Conservation (phyloP, 495 filamentous ascomycete species). For the Parachaetomium inaequale region DNA sequence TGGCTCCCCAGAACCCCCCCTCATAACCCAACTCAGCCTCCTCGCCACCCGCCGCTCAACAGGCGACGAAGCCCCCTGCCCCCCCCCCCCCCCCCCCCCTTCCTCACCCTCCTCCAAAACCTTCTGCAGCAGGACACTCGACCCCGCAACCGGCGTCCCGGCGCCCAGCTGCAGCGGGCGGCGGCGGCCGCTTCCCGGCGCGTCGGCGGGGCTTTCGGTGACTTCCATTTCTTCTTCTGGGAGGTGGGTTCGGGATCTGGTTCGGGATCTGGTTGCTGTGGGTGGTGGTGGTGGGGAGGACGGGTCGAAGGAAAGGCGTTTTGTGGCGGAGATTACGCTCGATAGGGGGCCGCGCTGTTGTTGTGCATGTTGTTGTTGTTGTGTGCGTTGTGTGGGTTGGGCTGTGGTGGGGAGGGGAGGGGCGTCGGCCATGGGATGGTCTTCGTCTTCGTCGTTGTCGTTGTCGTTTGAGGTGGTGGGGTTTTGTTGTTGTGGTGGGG, state of each 20-base stretch:
- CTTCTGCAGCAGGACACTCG: conserved; percentile 29
- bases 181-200: conserved; percentile 45
- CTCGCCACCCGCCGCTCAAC: conserved; percentile 35
- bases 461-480: no score
- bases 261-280: neutral
- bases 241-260: neutral
- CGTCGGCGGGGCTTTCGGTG: conserved; percentile 46
- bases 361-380: neutral
- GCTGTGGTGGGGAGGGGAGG: neutral
- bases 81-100: neutral
- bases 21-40: neutral
- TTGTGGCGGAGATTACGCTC: conserved; percentile 17
- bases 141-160: conserved; percentile 26
- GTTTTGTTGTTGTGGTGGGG: neutral
- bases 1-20: neutral
- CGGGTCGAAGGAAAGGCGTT: conserved; percentile 10
- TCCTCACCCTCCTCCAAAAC: conserved; percentile 29
- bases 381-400: neutral
- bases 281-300: conserved; percentile 10
- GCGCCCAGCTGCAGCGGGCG: conserved; percentile 30
- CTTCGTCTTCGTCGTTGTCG: neutral
- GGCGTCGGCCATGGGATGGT: conserved; percentile 16
- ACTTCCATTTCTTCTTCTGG: conserved; percentile 41
- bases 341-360: conserved; percentile 11
- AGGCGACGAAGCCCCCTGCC: conserved; percentile 38